These are phyloP conservation scores for Pseudozyma sp. DNA, from an alignment of 1,284 basidiomycete genomes.

Conservation along the genomic window DNA sequence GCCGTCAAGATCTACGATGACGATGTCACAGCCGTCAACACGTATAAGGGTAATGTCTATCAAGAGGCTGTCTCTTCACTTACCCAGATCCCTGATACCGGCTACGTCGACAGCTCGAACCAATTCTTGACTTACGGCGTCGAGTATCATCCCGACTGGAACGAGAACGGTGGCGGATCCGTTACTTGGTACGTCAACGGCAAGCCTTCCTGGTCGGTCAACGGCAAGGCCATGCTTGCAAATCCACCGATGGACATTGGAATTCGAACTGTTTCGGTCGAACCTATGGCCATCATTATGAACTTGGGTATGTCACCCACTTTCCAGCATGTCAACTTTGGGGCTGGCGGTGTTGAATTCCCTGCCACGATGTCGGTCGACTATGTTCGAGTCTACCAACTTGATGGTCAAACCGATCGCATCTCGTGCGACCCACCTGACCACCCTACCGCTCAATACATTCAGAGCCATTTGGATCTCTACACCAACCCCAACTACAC, in stretches of 20 bases:
- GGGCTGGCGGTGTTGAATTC: constrained; percentile 44
- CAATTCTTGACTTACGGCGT: constrained; percentile 60
- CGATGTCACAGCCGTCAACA: constrained; percentile 52
- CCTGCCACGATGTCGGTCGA: constrained; percentile 59
- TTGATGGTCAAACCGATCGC: constrained; percentile 41
- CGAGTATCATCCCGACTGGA: constrained; percentile 66
- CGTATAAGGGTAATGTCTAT: constrained; percentile 62
- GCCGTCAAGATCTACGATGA: constrained; percentile 50
- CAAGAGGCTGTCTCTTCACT: constrained; percentile 68
- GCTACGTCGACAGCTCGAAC: constrained; percentile 46
- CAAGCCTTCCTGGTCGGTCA: constrained; percentile 61
- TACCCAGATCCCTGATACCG: constrained; percentile 56
- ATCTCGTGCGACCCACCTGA: constrained; percentile 62
- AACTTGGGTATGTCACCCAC: constrained; percentile 64
- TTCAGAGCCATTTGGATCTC: constrained; percentile 58
- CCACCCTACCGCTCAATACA: constrained; percentile 65
- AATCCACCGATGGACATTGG: constrained; percentile 52
- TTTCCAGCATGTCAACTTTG: constrained; percentile 63
- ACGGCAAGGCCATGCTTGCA: constrained; percentile 40
- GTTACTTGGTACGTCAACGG: constrained; percentile 65
- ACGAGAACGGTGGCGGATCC: constrained; percentile 57
- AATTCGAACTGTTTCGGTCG: constrained; percentile 56
- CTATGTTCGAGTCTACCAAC: constrained; percentile 64
- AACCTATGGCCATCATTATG: constrained; percentile 66
- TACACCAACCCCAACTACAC: constrained; percentile 67